A percentile compares a stretch with the other conserved stretches of the same genome.
phyloP scores from a whole-genome alignment of 1,284 basidiomycete genomes.

The Vanrija humicola region DNA sequence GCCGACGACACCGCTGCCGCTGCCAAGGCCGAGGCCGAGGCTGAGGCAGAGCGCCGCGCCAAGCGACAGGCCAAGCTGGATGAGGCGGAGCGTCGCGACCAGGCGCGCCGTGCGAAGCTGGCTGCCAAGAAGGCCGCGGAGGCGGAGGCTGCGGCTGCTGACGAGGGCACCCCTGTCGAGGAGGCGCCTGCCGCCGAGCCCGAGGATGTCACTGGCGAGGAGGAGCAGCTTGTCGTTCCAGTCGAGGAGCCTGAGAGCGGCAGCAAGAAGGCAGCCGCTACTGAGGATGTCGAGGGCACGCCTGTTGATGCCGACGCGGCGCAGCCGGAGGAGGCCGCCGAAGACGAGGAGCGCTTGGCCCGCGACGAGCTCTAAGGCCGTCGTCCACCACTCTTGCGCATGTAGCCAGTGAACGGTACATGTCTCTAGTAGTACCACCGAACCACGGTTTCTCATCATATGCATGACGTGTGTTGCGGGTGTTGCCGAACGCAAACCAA shows the following conservation, averaged over 20 bases:
- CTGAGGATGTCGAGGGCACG: not conserved
- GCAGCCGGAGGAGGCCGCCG: constrained; percentile 5
- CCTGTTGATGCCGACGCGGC: constrained; percentile 1
- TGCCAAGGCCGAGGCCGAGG: constrained; percentile 20
- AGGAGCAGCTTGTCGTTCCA: not conserved
- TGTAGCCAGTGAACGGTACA: too few relatives aligned
- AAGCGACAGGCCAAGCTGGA: constrained; percentile 38
- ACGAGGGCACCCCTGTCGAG: constrained; percentile 9
- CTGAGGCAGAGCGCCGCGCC: constrained; percentile 22
- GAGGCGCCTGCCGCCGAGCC: constrained; percentile 10
- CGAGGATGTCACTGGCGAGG: constrained; percentile 7
- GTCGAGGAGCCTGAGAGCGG: not conserved
- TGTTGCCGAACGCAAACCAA: too few relatives aligned
- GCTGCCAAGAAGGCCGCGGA: constrained; percentile 18
- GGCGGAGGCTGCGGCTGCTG: not conserved
- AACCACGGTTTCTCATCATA: too few relatives aligned
- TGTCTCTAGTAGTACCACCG: too few relatives aligned
- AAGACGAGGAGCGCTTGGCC: not conserved
- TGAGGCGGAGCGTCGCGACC: constrained; percentile 40
- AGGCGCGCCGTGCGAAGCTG: constrained; percentile 31
- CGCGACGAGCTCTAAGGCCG: not conserved
- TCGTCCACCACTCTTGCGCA: too few relatives aligned
- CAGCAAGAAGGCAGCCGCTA: too few relatives aligned
- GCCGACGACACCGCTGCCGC: constrained; percentile 1
- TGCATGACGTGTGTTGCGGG: too few relatives aligned